Percentiles rank a stretch among this genome's conserved stretches.
Evolutionary conservation across 2,329 filamentous ascomycete species (phyloP).

Genomic region (Phoma sp.): DNA sequence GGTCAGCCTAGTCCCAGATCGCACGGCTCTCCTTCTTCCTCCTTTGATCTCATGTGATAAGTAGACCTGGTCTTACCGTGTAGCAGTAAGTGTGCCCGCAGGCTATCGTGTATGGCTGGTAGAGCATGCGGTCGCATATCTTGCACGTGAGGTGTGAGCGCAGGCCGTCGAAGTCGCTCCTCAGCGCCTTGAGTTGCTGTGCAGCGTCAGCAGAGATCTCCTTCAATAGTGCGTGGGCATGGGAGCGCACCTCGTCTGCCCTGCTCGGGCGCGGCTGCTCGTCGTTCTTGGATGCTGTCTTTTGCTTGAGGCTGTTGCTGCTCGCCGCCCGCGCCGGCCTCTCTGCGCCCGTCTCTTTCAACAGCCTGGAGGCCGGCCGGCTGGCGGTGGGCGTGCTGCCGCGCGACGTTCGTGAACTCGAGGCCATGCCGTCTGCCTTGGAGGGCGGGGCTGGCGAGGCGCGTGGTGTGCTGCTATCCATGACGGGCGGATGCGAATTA

Average conservation of each 20-base stretch:
- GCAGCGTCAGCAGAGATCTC: conserved; percentile 29
- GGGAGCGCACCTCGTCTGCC: conserved; percentile 43
- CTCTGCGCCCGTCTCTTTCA: conserved; percentile 25
- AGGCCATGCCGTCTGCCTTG: conserved; percentile 33
- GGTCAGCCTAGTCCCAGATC: conserved; percentile 25
- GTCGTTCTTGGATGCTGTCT: conserved; percentile 43
- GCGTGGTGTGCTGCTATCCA: conserved; percentile 32
- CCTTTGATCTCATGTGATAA: no score
- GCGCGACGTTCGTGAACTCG: conserved; percentile 32
- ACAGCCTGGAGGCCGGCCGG: conserved; percentile 38
- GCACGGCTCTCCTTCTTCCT: neutral
- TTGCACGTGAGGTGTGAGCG: conserved; percentile 68
- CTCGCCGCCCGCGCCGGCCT: conserved; percentile 41
- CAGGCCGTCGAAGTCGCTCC: conserved; percentile 65
- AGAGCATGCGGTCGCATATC: conserved; percentile 71
- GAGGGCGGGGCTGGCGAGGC: conserved; percentile 42
- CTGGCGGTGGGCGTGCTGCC: conserved; percentile 36
- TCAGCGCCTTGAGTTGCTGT: conserved; percentile 49
- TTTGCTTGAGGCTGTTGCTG: conserved; percentile 49
- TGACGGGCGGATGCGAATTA: conserved; percentile 27
- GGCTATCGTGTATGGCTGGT: conserved; percentile 71
- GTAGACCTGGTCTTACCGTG: conserved; percentile 53
- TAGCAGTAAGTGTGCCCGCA: conserved; percentile 78
- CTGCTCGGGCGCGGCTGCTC: conserved; percentile 40
- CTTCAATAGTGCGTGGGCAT: conserved; percentile 1